These are phyloP conservation scores for Cenchrus purpureus DNA, from an alignment of 176 grass and related monocot genomes.

Conservation along the genomic window DNA sequence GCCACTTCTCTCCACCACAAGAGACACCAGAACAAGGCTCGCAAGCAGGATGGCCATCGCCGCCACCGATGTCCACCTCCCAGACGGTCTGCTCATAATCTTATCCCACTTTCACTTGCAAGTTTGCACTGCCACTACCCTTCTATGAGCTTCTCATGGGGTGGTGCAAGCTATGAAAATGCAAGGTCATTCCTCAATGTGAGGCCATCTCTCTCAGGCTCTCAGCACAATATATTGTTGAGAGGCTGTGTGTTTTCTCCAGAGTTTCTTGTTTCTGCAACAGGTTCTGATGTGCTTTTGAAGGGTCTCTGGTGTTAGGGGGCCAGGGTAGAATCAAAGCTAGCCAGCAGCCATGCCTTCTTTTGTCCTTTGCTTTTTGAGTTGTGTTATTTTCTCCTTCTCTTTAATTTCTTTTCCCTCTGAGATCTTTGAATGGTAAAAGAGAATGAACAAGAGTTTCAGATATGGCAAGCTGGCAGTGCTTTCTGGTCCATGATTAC, in stretches of 20 bases:
- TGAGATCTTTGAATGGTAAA: conserved; percentile 31
- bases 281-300: conserved; percentile 39
- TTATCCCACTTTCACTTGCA: conserved; percentile 4
- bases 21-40: conserved; percentile 47
- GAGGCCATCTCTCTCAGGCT: not conserved
- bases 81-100: conserved; percentile 33
- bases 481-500: conserved; percentile 18
- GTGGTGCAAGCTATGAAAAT: conserved; percentile 20
- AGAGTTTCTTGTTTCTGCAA: conserved; percentile 18
- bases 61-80: conserved; percentile 2
- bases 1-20: conserved; percentile 1
- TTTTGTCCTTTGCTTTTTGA: conserved; percentile 48
- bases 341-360: conserved; percentile 24
- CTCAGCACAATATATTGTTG: conserved; percentile 29
- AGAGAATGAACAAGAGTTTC: conserved; percentile 30
- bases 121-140: not conserved
- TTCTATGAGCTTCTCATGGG: conserved; percentile 39
- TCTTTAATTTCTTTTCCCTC: not conserved
- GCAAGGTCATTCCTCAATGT: not conserved
- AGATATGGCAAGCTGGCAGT: conserved; percentile 10
- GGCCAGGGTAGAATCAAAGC: conserved; percentile 34
- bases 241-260: conserved; percentile 34
- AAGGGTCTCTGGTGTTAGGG: conserved; percentile 36
- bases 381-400: conserved; percentile 15
- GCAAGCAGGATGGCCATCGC: conserved; percentile 45